Conservation (phyloP, 2,329 filamentous ascomycete species). For the Fusarium napiforme region DNA sequence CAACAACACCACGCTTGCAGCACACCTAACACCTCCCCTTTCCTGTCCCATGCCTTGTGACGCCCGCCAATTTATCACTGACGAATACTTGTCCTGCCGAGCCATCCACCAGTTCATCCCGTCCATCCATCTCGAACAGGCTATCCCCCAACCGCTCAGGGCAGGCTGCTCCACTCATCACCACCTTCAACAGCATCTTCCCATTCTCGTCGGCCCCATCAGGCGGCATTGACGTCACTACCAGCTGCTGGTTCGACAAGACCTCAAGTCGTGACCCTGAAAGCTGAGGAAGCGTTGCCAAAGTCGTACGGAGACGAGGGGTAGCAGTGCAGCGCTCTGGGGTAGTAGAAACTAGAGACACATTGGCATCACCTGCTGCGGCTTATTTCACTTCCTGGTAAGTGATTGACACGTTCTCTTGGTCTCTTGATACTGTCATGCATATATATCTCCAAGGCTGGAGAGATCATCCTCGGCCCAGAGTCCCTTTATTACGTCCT, state of each 20-base stretch:
- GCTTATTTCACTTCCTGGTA: conserved; percentile 32
- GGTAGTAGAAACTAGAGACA: conserved; percentile 18
- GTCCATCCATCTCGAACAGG: conserved; percentile 20
- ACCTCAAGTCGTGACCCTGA: conserved; percentile 17
- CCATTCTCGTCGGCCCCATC: conserved; percentile 32
- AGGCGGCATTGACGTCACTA: conserved; percentile 47
- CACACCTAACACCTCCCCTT: conserved; percentile 7
- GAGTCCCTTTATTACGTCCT: not conserved
- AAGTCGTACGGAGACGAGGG: conserved; percentile 27
- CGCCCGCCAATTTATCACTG: conserved; percentile 16
- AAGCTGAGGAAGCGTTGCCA: conserved; percentile 13
- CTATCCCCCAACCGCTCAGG: conserved; percentile 11
- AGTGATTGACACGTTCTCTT: conserved; percentile 21
- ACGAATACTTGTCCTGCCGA: conserved; percentile 20
- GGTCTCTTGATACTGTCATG: conserved; percentile 7
- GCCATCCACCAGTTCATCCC: conserved; percentile 22
- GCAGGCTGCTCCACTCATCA: conserved; percentile 21
- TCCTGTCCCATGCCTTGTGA: conserved; percentile 23
- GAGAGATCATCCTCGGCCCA: conserved; percentile 15
- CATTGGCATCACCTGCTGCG: conserved; percentile 35
- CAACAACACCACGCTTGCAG: conserved; percentile 41
- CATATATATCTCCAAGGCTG: conserved; percentile 15
- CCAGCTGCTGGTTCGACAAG: conserved; percentile 16
- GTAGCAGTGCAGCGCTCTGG: conserved; percentile 19
- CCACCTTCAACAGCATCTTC: conserved; percentile 20